Percentiles rank a stretch among this genome's conserved stretches.
These are phyloP conservation scores for Mediolabrus comicus DNA, from an alignment of 108 stramenopile genomes.

Conservation along the genomic window DNA sequence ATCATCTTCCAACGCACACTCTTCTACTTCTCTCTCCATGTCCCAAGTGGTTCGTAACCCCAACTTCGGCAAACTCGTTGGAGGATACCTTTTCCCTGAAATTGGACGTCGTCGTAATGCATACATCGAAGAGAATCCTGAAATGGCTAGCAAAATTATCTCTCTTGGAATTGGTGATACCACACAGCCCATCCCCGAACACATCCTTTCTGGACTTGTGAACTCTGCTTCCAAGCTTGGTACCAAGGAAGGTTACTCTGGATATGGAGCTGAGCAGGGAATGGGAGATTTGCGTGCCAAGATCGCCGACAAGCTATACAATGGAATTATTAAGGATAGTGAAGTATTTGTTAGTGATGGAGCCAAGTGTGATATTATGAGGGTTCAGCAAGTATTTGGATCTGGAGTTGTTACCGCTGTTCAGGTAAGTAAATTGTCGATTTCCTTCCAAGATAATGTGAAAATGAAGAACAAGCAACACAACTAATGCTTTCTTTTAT, in stretches of 20 bases:
- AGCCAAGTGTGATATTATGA: slow-evolving; percentile 97
- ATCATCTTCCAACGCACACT: slow-evolving; percentile 7
- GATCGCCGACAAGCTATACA: slow-evolving; percentile 88
- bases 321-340: slow-evolving; percentile 83
- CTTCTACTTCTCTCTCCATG: slow-evolving; percentile 36
- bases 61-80: slow-evolving; percentile 89
- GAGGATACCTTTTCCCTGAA: slow-evolving; percentile 96
- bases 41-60: slow-evolving; percentile 78
- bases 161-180: slow-evolving; percentile 97
- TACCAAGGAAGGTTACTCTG: slow-evolving; percentile 90
- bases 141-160: slow-evolving; percentile 87
- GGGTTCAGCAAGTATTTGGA: slow-evolving; percentile 96
- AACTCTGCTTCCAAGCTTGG: slow-evolving; percentile 85
- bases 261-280: slow-evolving; percentile 97
- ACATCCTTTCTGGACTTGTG: slow-evolving; percentile 91
- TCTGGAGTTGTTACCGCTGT: slow-evolving; percentile 89
- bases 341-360: slow-evolving; percentile 98
- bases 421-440: slow-evolving; percentile 47
- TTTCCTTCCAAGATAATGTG: background rate
- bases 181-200: slow-evolving; percentile 94
- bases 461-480: background rate
- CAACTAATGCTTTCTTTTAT: background rate
- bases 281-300: slow-evolving; percentile 82
- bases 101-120: slow-evolving; percentile 93
- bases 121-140: slow-evolving; percentile 91